These are phyloP conservation scores for Corymbia maculata DNA, from an alignment of 345 rosid genomes.

Conservation along the genomic window DNA sequence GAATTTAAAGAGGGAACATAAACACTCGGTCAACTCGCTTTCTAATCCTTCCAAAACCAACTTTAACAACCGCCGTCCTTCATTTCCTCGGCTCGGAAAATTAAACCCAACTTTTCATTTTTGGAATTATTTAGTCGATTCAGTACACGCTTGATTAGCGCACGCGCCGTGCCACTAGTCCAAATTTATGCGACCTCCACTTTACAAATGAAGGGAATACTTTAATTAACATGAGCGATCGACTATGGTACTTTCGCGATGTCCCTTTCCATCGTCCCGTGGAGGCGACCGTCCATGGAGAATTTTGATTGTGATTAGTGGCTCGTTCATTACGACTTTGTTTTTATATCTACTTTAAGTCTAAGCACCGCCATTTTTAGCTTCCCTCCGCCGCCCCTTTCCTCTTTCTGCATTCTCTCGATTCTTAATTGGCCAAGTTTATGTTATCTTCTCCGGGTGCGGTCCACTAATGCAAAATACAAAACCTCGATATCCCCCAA, in stretches of 20 bases:
- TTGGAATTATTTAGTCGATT: not conserved
- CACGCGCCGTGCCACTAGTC: not conserved
- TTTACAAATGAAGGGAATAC: not conserved
- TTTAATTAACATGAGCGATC: not conserved
- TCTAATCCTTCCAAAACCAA: too few species aligned
- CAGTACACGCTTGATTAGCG: not conserved
- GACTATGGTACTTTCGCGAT: not conserved
- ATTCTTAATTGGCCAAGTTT: not conserved
- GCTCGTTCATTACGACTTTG: not conserved
- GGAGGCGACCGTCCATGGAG: not conserved
- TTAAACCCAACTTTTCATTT: not conserved
- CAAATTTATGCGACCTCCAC: not conserved
- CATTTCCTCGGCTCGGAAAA: not conserved
- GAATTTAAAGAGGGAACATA: not conserved
- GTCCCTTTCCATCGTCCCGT: not conserved
- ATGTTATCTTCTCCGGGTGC: not conserved
- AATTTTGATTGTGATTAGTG: not conserved
- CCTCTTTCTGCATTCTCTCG: not conserved
- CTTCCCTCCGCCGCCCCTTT: not conserved
- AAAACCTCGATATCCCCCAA: not conserved
- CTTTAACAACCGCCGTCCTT: not conserved
- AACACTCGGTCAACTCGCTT: not conserved
- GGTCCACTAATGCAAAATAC: not conserved
- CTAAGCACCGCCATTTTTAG: not conserved
- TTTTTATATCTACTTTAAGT: not conserved